Evolutionary conservation across 2,329 filamentous ascomycete species (phyloP), one percentile per base, ranked within the genome.

Genomic region (Dissoconium aciculare): DNA sequence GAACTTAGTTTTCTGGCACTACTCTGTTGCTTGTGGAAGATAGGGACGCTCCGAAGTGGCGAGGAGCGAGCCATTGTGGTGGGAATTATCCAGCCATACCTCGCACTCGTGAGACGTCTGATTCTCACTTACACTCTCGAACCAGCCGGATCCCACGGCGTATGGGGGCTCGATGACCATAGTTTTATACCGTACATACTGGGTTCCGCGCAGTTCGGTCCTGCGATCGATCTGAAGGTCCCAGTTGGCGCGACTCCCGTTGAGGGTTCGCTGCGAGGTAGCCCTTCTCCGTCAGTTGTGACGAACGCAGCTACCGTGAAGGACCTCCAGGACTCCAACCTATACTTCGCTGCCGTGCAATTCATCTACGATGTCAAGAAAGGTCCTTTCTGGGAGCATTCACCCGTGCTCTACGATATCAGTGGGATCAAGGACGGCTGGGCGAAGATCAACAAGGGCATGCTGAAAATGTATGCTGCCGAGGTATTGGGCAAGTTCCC

Each of bases 381-480:
- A 39, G 89, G 89, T 0, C 87, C 89, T 0, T 98, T 98, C 52
- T 95, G 89, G 85, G 63, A 66, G 41, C 87, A 98, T 53, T 93
- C 83, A 42, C 87, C 87, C 1, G 87, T 93, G 42, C 61, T 98
- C 9, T 98, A 78, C 52, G 85, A 98, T 54, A 83, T 98, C 25
- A 92, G 83, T 0, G 89, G 89, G 8, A 79, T 98, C 40, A 74
- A 72, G 43, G 76, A 62, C 15, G 63, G 89, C n/a, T 98, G 89
- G 89, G 89, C 80, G 19, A 98, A 98, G 63, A 93, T 98, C 49
- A 95, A 98, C 58, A 66, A 66, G 45, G 89, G 89, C 30, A 95
- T 98, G 89, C 73, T 98, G 48, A 98, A 95, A 58, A 98, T 98
- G 89, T 98, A 87, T 60, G 84, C 91, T 43, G 89, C 82, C 11